These are phyloP conservation scores for Zygosaccharomyces pseudobailii DNA, from an alignment of 1,139 yeast genomes.

Conservation along the genomic window DNA sequence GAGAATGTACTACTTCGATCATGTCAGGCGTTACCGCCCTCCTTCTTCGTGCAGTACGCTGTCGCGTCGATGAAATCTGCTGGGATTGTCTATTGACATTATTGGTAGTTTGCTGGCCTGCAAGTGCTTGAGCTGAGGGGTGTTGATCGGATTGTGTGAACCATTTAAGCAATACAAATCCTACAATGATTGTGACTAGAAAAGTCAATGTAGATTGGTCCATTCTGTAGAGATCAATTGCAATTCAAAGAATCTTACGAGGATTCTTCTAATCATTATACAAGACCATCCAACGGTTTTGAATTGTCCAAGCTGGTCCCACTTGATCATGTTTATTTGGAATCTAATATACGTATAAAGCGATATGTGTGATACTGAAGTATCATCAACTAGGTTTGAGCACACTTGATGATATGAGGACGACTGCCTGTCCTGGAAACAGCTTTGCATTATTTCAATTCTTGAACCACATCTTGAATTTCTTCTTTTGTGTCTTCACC, in stretches of 20 bases:
- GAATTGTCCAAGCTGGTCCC: neutral
- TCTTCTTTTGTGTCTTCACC: constrained; percentile 30
- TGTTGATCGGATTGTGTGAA: constrained; percentile 24
- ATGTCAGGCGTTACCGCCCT: constrained; percentile 70
- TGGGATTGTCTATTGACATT: constrained; percentile 2
- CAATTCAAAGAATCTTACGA: neutral
- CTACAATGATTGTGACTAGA: constrained; percentile 19
- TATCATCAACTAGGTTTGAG: too few relatives aligned
- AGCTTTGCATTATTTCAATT: constrained; percentile 6
- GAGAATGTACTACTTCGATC: constrained; percentile 80
- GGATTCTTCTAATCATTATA: neutral
- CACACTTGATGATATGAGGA: too few relatives aligned
- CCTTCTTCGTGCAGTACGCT: constrained; percentile 28
- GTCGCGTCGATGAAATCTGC: constrained; percentile 5
- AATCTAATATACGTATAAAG: neutral
- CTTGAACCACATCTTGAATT: constrained; percentile 33
- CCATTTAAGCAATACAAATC: constrained; percentile 29
- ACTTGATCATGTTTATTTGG: constrained; percentile 1
- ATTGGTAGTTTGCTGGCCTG: constrained; percentile 1
- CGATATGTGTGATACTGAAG: neutral
- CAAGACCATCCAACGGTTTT: neutral
- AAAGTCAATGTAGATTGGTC: constrained; percentile 25
- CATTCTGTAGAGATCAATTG: constrained; percentile 10
- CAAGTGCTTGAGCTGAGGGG: constrained; percentile 8
- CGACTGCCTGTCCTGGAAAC: too few relatives aligned